phyloP scores from a whole-genome alignment of 495 filamentous ascomycete genomes.

The Aeminium ludgeri region DNA sequence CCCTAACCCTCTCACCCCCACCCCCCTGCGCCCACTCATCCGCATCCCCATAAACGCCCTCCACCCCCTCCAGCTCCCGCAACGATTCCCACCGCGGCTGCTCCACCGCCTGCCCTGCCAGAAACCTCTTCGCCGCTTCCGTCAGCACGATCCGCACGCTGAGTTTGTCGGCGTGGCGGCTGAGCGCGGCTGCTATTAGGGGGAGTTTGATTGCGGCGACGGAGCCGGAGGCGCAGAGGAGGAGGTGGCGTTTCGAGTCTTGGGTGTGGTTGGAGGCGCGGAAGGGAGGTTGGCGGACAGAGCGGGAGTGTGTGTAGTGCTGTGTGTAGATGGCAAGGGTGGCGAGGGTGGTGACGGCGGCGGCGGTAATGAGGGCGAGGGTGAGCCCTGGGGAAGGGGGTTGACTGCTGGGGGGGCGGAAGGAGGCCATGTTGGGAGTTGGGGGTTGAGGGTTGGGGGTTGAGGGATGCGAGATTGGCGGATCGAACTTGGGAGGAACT shows the following conservation, averaged over 20 bases:
- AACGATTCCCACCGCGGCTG: conserved; percentile 46
- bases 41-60: conserved; percentile 54
- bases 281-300: too few relatives aligned
- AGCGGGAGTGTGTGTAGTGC: too few relatives aligned
- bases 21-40: conserved; percentile 67
- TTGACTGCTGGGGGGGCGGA: too few relatives aligned
- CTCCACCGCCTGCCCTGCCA: conserved; percentile 48
- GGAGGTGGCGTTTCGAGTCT: conserved; percentile 58
- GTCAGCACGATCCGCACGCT: conserved; percentile 70
- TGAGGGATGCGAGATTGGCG: too few relatives aligned
- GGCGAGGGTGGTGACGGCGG: too few relatives aligned
- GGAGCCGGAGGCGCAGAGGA: conserved; percentile 59
- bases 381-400: too few relatives aligned
- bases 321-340: too few relatives aligned
- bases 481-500: too few relatives aligned
- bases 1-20: too few relatives aligned
- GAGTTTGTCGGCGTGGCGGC: conserved; percentile 38
- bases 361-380: too few relatives aligned
- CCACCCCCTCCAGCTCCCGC: conserved; percentile 38
- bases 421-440: too few relatives aligned
- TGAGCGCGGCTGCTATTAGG: conserved; percentile 45
- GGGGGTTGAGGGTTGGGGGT: too few relatives aligned
- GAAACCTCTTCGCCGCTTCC: conserved; percentile 50
- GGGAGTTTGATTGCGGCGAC: conserved; percentile 88
- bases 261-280: conserved; percentile 22